phyloP scores from a whole-genome alignment of 2,329 filamentous ascomycete genomes.

The Talaromyces sp. region DNA sequence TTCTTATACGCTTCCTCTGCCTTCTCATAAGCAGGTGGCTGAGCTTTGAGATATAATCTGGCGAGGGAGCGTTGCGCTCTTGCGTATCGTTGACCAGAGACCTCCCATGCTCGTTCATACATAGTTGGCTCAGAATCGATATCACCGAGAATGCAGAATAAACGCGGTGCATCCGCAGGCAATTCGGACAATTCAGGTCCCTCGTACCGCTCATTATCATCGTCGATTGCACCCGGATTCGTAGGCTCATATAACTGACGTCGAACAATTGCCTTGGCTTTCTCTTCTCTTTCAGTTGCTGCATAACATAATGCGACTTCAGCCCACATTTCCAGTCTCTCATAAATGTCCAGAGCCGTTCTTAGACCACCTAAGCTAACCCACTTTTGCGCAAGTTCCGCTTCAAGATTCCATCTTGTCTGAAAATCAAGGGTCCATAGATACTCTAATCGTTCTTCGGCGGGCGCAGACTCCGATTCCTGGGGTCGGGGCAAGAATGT shows the following conservation, averaged over 20 bases:
- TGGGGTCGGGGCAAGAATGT: conserved; percentile 78
- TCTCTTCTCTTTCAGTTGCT: conserved; percentile 71
- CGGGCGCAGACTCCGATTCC: conserved; percentile 66
- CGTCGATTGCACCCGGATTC: conserved; percentile 31
- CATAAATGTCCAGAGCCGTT: conserved; percentile 93
- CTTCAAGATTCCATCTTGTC: conserved; percentile 87
- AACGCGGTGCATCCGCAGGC: conserved; percentile 74
- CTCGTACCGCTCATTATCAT: conserved; percentile 54
- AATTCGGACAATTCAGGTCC: conserved; percentile 66
- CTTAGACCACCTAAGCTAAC: conserved; percentile 78
- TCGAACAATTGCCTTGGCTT: conserved; percentile 70
- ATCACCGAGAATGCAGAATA: conserved; percentile 92
- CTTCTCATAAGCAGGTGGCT: conserved; percentile 55
- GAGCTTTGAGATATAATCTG: conserved; percentile 64
- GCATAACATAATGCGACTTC: conserved; percentile 90
- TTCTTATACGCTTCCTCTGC: conserved; percentile 73
- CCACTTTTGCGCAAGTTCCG: conserved; percentile 91
- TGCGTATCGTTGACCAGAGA: conserved; percentile 74
- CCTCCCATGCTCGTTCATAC: conserved; percentile 82
- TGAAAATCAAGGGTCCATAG: conserved; percentile 79
- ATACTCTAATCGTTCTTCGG: conserved; percentile 71
- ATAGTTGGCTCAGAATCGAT: conserved; percentile 68
- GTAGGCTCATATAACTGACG: conserved; percentile 68
- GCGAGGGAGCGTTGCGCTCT: conserved; percentile 84
- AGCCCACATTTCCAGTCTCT: conserved; percentile 86